Conservation (phyloP, 1,284 basidiomycete species). For the Tilletia setariae region DNA sequence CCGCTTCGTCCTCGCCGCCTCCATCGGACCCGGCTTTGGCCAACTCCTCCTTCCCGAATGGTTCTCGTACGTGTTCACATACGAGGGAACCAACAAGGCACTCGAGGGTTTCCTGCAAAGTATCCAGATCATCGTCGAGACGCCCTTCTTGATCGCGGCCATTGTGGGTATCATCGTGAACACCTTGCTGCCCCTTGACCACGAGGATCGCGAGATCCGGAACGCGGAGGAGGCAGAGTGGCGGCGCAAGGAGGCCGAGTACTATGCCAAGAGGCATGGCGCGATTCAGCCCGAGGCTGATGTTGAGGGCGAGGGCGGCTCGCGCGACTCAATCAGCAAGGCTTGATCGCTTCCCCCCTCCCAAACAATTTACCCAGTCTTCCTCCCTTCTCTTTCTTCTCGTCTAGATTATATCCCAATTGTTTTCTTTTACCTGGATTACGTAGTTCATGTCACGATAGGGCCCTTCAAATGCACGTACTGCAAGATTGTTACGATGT, state of each 20-base stretch:
- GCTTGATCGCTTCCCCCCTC: not conserved
- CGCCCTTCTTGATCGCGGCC: conserved; percentile 65
- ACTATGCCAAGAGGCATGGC: not conserved
- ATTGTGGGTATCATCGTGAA: conserved; percentile 56
- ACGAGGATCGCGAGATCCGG: conserved; percentile 28
- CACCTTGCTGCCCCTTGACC: conserved; percentile 37
- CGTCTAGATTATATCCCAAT: too few species aligned
- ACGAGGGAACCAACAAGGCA: conserved; percentile 61
- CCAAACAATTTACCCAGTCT: not conserved
- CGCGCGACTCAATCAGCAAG: conserved; percentile 6
- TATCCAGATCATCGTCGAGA: conserved; percentile 15
- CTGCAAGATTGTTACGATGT: not conserved
- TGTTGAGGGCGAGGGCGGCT: conserved; percentile 14
- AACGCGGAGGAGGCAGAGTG: conserved; percentile 13
- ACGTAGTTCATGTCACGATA: not conserved
- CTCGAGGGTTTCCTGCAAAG: conserved; percentile 69
- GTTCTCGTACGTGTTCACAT: conserved; percentile 57
- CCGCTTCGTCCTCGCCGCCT: conserved; percentile 63
- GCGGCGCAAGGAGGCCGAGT: conserved; percentile 4
- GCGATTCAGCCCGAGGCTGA: not conserved
- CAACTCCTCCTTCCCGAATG: conserved; percentile 59
- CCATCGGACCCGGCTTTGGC: conserved; percentile 72
- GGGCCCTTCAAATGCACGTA: too few species aligned
- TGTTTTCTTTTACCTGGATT: too few species aligned
- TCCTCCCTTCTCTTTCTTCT: not conserved